Conservation (phyloP, 768 basidiomycete species). For the Amanita fuliginea region DNA sequence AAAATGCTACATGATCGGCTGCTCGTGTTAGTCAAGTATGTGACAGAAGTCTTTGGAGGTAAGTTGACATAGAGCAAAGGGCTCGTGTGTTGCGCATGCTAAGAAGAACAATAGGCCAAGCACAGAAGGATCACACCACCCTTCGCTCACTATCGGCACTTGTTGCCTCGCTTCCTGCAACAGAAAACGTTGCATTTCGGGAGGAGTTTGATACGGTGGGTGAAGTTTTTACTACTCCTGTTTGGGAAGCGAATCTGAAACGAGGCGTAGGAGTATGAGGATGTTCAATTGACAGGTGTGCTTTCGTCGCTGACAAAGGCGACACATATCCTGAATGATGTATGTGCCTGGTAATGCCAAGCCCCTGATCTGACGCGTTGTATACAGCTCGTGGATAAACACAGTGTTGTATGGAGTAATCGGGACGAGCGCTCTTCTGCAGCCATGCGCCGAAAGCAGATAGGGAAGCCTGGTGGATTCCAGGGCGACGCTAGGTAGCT, state of each 20-base stretch:
- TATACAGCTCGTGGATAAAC: slow-evolving; percentile 66
- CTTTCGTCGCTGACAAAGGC: slow-evolving; percentile 84
- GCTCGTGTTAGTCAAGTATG: slow-evolving; percentile 75
- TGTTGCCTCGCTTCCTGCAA: slow-evolving; percentile 80
- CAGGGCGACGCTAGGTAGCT: slow-evolving; percentile 30
- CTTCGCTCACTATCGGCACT: slow-evolving; percentile 81
- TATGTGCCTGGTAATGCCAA: slow-evolving; percentile 25
- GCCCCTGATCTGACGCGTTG: slow-evolving; percentile 2
- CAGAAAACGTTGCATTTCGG: slow-evolving; percentile 71
- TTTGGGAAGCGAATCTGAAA: slow-evolving; percentile 4
- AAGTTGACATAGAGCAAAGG: slow-evolving; percentile 3
- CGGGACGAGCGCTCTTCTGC: slow-evolving; percentile 31
- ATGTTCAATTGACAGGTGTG: slow-evolving; percentile 88
- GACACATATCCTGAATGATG: slow-evolving; percentile 80
- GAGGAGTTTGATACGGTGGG: slow-evolving; percentile 83
- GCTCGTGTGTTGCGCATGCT: slow-evolving; percentile 5
- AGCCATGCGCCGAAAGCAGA: slow-evolving; percentile 41
- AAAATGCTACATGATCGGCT: slow-evolving; percentile 96
- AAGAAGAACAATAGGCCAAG: slow-evolving; percentile 37
- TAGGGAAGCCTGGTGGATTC: slow-evolving; percentile 33
- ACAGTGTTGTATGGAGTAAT: slow-evolving; percentile 45
- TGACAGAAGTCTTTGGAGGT: slow-evolving; percentile 69
- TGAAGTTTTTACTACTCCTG: slow-evolving; percentile 4
- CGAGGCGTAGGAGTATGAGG: slow-evolving; percentile 80
- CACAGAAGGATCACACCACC: slow-evolving; percentile 67